Evolutionary conservation across 2,329 filamentous ascomycete species (phyloP).

Genomic region (Xylaria sp.): DNA sequence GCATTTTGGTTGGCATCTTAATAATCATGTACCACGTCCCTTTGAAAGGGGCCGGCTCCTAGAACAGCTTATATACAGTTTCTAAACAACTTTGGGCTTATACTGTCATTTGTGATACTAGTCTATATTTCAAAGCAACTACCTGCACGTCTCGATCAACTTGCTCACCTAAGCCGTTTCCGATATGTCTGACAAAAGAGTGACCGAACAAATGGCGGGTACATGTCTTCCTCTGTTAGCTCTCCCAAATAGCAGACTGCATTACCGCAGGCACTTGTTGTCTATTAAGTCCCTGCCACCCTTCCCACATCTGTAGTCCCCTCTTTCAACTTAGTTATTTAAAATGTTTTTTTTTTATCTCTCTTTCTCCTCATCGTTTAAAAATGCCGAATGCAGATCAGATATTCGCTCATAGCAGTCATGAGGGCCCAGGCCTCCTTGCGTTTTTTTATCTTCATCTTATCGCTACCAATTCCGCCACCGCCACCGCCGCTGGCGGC

Average conservation of each 20-base stretch:
- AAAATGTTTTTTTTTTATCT: neutral
- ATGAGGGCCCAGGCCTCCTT: conserved; percentile 80
- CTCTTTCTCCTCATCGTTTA: conserved; percentile 49
- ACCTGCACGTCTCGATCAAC: neutral
- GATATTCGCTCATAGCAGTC: conserved; percentile 72
- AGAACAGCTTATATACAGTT: conserved; percentile 33
- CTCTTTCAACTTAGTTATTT: too few species aligned
- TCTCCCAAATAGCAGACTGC: neutral
- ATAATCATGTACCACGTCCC: conserved; percentile 39
- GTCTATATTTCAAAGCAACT: neutral
- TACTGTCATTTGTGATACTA: conserved; percentile 1
- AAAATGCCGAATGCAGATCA: conserved; percentile 78
- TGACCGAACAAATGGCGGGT: neutral
- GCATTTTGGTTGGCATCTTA: conserved; percentile 41
- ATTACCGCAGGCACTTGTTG: neutral
- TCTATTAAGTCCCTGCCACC: neutral
- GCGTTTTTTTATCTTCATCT: conserved; percentile 79
- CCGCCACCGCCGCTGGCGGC: neutral
- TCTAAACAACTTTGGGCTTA: conserved; percentile 6
- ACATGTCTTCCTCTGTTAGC: neutral
- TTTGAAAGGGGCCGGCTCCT: conserved; percentile 30
- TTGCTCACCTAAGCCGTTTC: neutral
- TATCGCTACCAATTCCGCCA: conserved; percentile 11
- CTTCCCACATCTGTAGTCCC: neutral
- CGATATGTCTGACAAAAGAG: neutral